A percentile compares a stretch with the other conserved stretches of the same genome.
phyloP scores from a whole-genome alignment of 1,284 basidiomycete genomes.

The Crepidotus sp. region DNA sequence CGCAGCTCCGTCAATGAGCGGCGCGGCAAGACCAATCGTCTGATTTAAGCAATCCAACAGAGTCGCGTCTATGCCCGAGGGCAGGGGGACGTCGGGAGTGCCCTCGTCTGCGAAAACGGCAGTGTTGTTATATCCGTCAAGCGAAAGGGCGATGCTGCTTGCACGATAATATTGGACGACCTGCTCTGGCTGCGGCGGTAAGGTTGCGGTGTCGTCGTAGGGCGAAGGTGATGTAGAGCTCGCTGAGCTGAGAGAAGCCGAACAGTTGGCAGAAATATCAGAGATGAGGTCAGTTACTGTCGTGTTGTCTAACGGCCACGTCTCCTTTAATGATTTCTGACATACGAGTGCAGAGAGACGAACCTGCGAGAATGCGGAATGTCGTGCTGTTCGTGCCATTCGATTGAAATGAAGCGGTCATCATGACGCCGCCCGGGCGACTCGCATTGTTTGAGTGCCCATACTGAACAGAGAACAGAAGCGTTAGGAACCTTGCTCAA shows the following conservation, averaged over 20 bases:
- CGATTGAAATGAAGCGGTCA: conserved; percentile 42
- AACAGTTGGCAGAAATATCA: conserved; percentile 32
- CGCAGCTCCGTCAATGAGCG: conserved; percentile 22
- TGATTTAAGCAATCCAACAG: conserved; percentile 46
- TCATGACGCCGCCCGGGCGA: conserved; percentile 51
- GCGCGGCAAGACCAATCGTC: conserved; percentile 44
- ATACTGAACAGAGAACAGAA: conserved; percentile 32
- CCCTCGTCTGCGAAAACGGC: conserved; percentile 25
- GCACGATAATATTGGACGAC: conserved; percentile 53
- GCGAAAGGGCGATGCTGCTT: conserved; percentile 42
- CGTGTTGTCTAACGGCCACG: conserved; percentile 37
- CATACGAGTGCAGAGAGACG: too few relatives aligned
- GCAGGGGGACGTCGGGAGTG: conserved; percentile 37
- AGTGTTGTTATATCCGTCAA: conserved; percentile 62
- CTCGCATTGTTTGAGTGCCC: conserved; percentile 42
- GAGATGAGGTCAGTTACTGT: conserved; percentile 43
- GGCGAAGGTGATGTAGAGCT: conserved; percentile 20
- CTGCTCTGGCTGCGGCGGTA: conserved; percentile 40
- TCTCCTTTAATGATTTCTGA: too few relatives aligned
- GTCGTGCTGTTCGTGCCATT: conserved; percentile 29
- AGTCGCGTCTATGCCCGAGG: conserved; percentile 33
- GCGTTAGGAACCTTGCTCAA: too few relatives aligned
- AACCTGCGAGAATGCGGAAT: conserved; percentile 45
- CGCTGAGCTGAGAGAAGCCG: conserved; percentile 16
- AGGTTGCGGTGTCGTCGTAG: conserved; percentile 24